These are phyloP conservation scores for Abrus pulchellus DNA, from an alignment of 306 rosid species.

Conservation along the genomic window DNA sequence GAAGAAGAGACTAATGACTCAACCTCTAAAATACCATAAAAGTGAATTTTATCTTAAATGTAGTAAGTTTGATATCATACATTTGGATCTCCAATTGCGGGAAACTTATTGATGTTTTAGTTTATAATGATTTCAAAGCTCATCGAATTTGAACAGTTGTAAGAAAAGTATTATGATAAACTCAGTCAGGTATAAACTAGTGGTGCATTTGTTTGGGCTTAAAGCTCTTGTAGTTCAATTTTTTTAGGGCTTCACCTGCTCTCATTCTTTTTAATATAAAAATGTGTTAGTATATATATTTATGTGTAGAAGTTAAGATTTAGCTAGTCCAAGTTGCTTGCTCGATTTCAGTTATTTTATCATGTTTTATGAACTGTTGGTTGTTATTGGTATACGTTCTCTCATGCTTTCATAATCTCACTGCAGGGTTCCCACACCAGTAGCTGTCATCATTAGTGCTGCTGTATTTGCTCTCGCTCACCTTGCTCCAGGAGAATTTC, in stretches of 20 bases:
- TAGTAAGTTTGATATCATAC: neutral
- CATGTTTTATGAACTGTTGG: neutral
- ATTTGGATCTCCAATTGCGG: neutral
- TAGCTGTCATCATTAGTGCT: constrained; percentile 81
- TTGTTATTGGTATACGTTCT: neutral
- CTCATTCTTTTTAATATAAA: neutral
- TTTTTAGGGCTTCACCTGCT: neutral
- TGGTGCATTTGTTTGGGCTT: neutral
- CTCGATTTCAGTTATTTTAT: neutral
- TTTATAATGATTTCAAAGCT: neutral
- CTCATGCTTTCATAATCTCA: constrained; percentile 15
- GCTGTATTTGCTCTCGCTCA: constrained; percentile 94
- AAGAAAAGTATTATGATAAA: constrained; percentile 2
- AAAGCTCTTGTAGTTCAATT: neutral
- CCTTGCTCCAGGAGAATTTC: constrained; percentile 97
- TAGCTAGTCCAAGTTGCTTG: constrained; percentile 27
- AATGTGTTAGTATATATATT: neutral
- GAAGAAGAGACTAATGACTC: neutral
- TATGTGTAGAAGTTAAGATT: constrained; percentile 1
- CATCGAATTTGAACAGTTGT: constrained; percentile 12
- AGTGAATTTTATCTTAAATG: neutral
- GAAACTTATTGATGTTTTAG: neutral
- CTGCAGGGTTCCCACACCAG: constrained; percentile 93
- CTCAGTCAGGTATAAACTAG: neutral
- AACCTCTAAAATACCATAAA: neutral